phyloP scores from a whole-genome alignment of 2,329 filamentous ascomycete species.

The Trematosphaeria pertusa region DNA sequence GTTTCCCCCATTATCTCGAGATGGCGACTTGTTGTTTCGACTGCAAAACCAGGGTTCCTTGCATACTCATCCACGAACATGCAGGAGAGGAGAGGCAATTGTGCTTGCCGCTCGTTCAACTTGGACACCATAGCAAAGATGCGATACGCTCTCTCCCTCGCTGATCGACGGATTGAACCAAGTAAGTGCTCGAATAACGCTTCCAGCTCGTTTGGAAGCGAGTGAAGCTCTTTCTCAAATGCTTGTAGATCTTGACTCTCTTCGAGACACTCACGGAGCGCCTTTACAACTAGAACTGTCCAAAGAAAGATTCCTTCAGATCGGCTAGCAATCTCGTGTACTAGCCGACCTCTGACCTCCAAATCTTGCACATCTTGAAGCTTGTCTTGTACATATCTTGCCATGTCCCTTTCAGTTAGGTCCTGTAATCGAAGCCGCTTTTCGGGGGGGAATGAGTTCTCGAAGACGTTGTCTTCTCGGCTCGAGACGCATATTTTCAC shows the following conservation, averaged over 20 bases:
- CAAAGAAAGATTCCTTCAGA: conserved; percentile 18
- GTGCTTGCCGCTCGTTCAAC: not conserved
- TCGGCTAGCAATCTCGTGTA: not conserved
- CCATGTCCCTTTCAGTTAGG: conserved; percentile 9
- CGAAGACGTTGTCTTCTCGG: conserved; percentile 15
- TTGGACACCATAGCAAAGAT: conserved; percentile 1
- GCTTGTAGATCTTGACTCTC: not conserved
- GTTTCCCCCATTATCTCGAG: not conserved
- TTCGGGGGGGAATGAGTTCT: conserved; percentile 5
- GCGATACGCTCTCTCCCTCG: conserved; percentile 3
- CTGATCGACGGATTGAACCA: not conserved
- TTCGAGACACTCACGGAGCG: conserved; percentile 3
- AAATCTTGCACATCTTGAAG: not conserved
- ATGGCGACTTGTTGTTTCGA: not conserved
- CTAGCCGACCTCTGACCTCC: not conserved
- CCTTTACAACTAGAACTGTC: conserved; percentile 11
- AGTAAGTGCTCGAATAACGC: conserved; percentile 8
- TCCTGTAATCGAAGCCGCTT: conserved; percentile 10
- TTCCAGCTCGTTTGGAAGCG: conserved; percentile 2
- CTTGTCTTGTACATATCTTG: not conserved
- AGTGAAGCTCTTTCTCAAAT: conserved; percentile 2
- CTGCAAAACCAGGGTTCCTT: not conserved
- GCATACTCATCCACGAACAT: conserved; percentile 1
- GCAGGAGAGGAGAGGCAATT: not conserved
- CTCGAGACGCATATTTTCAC: conserved; percentile 22